A percentile compares a stretch with the other conserved stretches of the same genome.
These are phyloP conservation scores for Euphorbia lathyris DNA, from an alignment of 345 rosid species.

Conservation along the genomic window DNA sequence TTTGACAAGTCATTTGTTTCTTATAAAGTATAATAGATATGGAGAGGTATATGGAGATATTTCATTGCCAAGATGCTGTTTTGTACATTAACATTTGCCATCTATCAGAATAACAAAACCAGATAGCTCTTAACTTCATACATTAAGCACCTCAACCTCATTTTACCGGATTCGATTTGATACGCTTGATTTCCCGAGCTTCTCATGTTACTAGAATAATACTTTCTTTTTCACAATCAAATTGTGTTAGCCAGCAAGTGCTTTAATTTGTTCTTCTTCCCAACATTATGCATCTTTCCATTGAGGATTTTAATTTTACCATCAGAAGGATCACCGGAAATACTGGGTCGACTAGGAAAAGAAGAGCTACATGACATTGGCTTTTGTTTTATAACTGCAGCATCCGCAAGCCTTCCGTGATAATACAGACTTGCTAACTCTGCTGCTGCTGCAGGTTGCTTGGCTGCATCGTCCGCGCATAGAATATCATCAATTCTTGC, in stretches of 20 bases:
- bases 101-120: slow-evolving; percentile 5
- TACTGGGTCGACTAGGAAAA: slow-evolving; percentile 14
- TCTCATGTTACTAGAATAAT: not conserved
- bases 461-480: slow-evolving; percentile 42
- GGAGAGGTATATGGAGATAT: too few relatives aligned
- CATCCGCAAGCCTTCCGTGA: slow-evolving; percentile 13
- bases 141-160: not conserved
- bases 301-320: slow-evolving; percentile 12
- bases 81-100: not conserved
- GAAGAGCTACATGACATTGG: slow-evolving; percentile 20
- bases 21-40: too few relatives aligned
- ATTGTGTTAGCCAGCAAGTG: slow-evolving; percentile 15
- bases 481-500: slow-evolving; percentile 45
- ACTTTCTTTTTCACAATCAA: not conserved
- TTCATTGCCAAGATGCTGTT: too few relatives aligned
- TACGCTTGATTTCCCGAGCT: not conserved
- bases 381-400: slow-evolving; percentile 24
- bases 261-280: slow-evolving; percentile 15
- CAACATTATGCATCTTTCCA: not conserved
- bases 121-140: slow-evolving; percentile 17
- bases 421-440: slow-evolving; percentile 17
- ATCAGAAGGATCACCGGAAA: slow-evolving; percentile 10
- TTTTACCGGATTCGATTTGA: too few relatives aligned
- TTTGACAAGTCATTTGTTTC: too few relatives aligned
- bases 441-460: slow-evolving; percentile 33